Percentiles rank a stretch among this genome's conserved stretches.
Conservation (phyloP, 1,139 yeast genomes). For the Kodamaea sp. region DNA sequence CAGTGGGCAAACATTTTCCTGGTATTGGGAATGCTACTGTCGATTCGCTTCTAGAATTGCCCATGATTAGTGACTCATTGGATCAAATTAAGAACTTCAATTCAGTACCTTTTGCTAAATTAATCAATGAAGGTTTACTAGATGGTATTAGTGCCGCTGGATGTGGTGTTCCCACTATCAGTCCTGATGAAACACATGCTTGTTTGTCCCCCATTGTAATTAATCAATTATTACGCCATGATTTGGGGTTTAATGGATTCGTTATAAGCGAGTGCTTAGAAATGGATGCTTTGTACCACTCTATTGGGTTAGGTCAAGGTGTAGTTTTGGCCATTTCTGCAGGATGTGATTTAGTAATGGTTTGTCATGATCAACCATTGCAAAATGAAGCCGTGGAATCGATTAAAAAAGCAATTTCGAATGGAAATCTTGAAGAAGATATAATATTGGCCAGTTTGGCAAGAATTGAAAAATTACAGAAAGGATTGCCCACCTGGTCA, state of each 20-base stretch:
- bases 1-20: conserved; percentile 65
- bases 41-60: conserved; percentile 54
- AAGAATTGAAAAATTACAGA: conserved; percentile 46
- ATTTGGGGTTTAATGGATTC: conserved; percentile 54
- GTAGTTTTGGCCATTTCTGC: conserved; percentile 60
- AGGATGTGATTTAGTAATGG: conserved; percentile 64
- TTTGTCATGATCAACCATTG: conserved; percentile 54
- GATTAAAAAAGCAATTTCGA: conserved; percentile 48
- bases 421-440: conserved; percentile 52
- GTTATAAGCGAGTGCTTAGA: conserved; percentile 65
- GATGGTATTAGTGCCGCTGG: conserved; percentile 67
- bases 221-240: conserved; percentile 50
- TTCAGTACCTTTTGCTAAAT: conserved; percentile 50
- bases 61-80: conserved; percentile 56
- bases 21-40: conserved; percentile 64
- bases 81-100: conserved; percentile 53
- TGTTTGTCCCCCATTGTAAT: conserved; percentile 58
- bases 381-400: conserved; percentile 61
- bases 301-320: conserved; percentile 65
- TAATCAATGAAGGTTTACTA: conserved; percentile 45
- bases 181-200: conserved; percentile 62
- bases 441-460: conserved; percentile 38
- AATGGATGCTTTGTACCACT: conserved; percentile 60
- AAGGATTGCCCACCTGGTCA: conserved; percentile 45
- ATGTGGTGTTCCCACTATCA: conserved; percentile 62